A percentile compares a stretch with the other conserved stretches of the same genome.
Evolutionary conservation across 768 basidiomycete genomes (phyloP).

Genomic region (Strobilomyces confusus): DNA sequence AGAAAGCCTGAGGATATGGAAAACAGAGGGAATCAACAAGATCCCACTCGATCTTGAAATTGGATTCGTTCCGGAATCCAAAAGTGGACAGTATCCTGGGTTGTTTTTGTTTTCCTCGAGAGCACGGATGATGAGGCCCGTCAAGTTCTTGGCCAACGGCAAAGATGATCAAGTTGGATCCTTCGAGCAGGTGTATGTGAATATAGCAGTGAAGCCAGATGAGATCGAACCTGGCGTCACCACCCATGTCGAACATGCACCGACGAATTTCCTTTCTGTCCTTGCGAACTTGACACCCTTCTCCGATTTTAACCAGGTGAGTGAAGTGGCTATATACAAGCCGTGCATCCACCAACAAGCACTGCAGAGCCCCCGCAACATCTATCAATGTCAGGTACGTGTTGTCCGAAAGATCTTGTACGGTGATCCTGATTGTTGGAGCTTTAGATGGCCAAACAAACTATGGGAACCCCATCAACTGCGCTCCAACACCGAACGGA

Average conservation of each 20-base stretch:
- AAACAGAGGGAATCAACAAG: conserved; percentile 79
- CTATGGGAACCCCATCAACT: conserved; percentile 97
- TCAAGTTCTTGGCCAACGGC: conserved; percentile 85
- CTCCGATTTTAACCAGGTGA: conserved; percentile 97
- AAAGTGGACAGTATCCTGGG: conserved; percentile 96
- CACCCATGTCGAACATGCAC: conserved; percentile 90
- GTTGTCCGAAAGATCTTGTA: neutral
- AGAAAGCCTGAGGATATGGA: conserved; percentile 85
- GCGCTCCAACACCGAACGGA: conserved; percentile 90
- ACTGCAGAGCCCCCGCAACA: conserved; percentile 77
- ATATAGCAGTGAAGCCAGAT: conserved; percentile 86
- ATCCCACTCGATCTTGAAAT: conserved; percentile 94
- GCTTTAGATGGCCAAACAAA: conserved; percentile 98
- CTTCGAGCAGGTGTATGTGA: conserved; percentile 99
- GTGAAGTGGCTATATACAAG: conserved; percentile 15
- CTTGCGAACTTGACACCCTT: conserved; percentile 97
- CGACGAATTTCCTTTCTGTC: conserved; percentile 94
- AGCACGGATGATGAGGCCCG: conserved; percentile 97
- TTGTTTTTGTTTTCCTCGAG: conserved; percentile 85
- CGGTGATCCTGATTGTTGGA: conserved; percentile 4
- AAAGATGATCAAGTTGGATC: conserved; percentile 87
- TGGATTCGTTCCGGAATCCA: conserved; percentile 81
- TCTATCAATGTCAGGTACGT: conserved; percentile 86
- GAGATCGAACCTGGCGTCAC: conserved; percentile 77
- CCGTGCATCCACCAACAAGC: neutral